Evolutionary conservation across 1,284 basidiomycete genomes (phyloP), one percentile per base, ranked within the genome.

Genomic region (Ceratobasidium papillatum): DNA sequence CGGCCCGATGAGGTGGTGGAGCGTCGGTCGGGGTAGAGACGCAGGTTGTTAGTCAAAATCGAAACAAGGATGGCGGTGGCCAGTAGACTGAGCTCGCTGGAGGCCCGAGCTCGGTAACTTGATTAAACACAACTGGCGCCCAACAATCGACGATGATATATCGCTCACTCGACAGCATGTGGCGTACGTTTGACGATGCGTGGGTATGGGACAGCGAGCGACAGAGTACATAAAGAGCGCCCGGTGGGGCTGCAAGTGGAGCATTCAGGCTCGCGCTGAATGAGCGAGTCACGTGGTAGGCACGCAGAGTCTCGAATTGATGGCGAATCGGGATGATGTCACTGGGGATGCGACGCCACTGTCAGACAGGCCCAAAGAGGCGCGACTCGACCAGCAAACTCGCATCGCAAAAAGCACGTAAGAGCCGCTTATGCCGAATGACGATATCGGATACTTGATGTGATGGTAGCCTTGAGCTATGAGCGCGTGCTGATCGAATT

Each of bases 71-170:
- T 54, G 64, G 62, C 41, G 43, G 62, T n/a, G 59, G 59, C 38
- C 9, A 11, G 45, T 36, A 54, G 58, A 12, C 22, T 38, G 59
- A 43, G 34, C 59, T 61, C 59, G 59, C n/a, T 22, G 41, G 59
- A 38, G 59, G 27, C 38, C 59, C 59, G 59, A 22, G 36, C 59
- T 61, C 59, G 59, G 59, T 27, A 61, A 61, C 59, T 61, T 61
- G 59, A 61, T 61, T 41, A 14, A 32, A 61, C 32, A 11, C 32
- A 38, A 47, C 11, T 61, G 38, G 58, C 58, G 58, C 58, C 58
- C 58, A n/a, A n/a, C n/a, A n/a, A n/a, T n/a, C n/a, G n/a, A n/a
- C 22, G 58, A 38, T 36, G 34, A 22, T 19, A 12, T 9, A 12
- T 19, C 58, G n/a, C 14, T 27, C 14, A 22, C 14, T 22, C 17